phyloP scores from a whole-genome alignment of 331 rosid species.

The Pyrus hybrid region DNA sequence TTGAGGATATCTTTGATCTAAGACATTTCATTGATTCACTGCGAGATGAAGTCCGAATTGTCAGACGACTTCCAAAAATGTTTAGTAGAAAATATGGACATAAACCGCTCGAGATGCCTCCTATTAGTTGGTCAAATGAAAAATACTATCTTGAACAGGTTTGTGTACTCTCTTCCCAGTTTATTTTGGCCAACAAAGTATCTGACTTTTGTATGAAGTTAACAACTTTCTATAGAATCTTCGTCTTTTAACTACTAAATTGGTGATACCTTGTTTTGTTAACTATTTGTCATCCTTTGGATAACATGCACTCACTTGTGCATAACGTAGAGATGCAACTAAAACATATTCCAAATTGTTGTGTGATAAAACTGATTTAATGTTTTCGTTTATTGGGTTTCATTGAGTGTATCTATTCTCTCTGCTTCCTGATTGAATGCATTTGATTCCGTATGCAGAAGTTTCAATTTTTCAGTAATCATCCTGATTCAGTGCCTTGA shows the following conservation, averaged over 20 bases:
- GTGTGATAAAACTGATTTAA: not conserved
- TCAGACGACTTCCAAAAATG: constrained; percentile 82
- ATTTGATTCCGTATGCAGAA: constrained; percentile 5
- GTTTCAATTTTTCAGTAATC: constrained; percentile 5
- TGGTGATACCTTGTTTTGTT: not conserved
- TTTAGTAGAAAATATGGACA: constrained; percentile 51
- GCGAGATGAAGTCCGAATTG: constrained; percentile 86
- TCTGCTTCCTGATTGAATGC: not conserved
- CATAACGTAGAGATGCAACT: not conserved
- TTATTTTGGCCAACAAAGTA: not conserved
- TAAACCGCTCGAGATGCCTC: constrained; percentile 67
- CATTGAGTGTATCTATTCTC: not conserved
- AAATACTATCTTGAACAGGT: constrained; percentile 90
- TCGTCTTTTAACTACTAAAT: not conserved
- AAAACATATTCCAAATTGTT: not conserved
- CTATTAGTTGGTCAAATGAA: constrained; percentile 96
- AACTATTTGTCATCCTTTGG: not conserved
- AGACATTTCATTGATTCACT: constrained; percentile 79
- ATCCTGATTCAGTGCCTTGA: not conserved
- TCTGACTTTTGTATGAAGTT: not conserved
- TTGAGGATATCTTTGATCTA: constrained; percentile 88
- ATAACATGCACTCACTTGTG: not conserved
- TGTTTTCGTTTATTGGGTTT: not conserved
- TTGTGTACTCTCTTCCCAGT: constrained; percentile 10
- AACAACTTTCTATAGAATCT: not conserved